These are phyloP conservation scores for Sporothrix dimorphospora DNA, from an alignment of 2,329 filamentous ascomycete genomes.

Conservation along the genomic window DNA sequence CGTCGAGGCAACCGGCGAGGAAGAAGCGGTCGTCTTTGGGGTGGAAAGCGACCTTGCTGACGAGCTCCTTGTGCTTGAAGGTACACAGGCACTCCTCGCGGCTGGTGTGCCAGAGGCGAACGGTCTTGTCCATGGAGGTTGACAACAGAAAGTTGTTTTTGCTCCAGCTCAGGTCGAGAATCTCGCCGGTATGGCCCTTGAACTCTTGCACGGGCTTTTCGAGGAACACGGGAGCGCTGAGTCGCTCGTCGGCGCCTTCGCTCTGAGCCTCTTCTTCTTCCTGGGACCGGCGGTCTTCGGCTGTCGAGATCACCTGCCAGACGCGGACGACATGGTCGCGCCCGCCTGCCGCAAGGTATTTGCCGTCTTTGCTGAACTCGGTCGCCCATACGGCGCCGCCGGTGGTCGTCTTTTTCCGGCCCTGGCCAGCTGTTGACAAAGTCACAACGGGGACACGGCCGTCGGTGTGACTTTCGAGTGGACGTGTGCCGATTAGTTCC, in stretches of 20 bases:
- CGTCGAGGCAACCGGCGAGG: slow-evolving; percentile 87
- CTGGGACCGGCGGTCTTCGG: slow-evolving; percentile 74
- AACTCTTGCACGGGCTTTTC: slow-evolving; percentile 79
- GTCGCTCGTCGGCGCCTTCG: slow-evolving; percentile 58
- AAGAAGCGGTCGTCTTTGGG: slow-evolving; percentile 96
- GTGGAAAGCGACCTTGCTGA: slow-evolving; percentile 93
- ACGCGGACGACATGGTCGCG: slow-evolving; percentile 84
- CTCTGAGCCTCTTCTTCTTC: slow-evolving; percentile 66
- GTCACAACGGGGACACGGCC: slow-evolving; percentile 36
- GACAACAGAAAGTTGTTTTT: slow-evolving; percentile 98
- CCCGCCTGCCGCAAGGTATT: slow-evolving; percentile 87
- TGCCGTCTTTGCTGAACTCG: slow-evolving; percentile 91
- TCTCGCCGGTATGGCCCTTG: slow-evolving; percentile 78
- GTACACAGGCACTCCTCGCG: slow-evolving; percentile 85
- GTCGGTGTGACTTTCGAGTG: slow-evolving; percentile 38
- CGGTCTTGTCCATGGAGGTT: slow-evolving; percentile 97
- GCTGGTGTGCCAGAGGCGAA: slow-evolving; percentile 89
- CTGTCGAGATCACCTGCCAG: slow-evolving; percentile 83
- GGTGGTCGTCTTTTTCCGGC: slow-evolving; percentile 46
- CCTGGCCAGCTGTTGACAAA: slow-evolving; percentile 41
- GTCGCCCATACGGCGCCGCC: slow-evolving; percentile 84
- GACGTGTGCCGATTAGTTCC: slow-evolving; percentile 71
- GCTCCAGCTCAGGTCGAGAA: slow-evolving; percentile 94
- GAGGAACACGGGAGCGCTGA: slow-evolving; percentile 90
- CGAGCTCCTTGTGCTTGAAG: slow-evolving; percentile 93